These are phyloP conservation scores for Metarhizium robertsii DNA, from an alignment of 2,329 filamentous ascomycete genomes.

Conservation along the genomic window DNA sequence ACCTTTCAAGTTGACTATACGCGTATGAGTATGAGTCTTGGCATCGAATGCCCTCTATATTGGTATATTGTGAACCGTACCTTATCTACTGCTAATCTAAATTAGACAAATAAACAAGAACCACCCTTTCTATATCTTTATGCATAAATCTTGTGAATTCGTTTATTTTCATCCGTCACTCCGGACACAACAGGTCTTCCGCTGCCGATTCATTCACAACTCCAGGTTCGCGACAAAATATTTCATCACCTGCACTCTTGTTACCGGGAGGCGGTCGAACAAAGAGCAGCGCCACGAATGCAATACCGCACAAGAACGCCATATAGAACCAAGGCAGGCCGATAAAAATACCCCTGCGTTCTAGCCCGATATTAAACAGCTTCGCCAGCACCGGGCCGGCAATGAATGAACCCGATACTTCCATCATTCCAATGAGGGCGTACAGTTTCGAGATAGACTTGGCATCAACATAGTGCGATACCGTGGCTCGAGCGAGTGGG, in stretches of 20 bases:
- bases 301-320: constrained; percentile 17
- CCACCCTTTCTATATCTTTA: constrained; percentile 3
- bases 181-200: constrained; percentile 13
- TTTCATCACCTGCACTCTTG: constrained; percentile 3
- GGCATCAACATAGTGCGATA: constrained; percentile 28
- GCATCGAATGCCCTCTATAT: not conserved
- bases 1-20: too few species aligned
- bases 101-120: constrained; percentile 9
- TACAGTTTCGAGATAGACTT: constrained; percentile 31
- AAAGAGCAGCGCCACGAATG: constrained; percentile 20
- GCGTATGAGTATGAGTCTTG: too few species aligned
- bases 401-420: constrained; percentile 28
- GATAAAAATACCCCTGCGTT: constrained; percentile 24
- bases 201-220: constrained; percentile 14
- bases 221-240: constrained; percentile 9
- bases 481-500: constrained; percentile 29
- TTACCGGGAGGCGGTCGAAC: constrained; percentile 20
- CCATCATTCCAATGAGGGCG: constrained; percentile 29
- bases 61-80: not conserved
- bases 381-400: constrained; percentile 30
- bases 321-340: constrained; percentile 33
- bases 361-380: constrained; percentile 27
- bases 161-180: constrained; percentile 2
- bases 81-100: not conserved
- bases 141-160: not conserved